Base-by-base conservation (phyloP, 345 rosid genomes). In the Iberis pinnata region DNA sequence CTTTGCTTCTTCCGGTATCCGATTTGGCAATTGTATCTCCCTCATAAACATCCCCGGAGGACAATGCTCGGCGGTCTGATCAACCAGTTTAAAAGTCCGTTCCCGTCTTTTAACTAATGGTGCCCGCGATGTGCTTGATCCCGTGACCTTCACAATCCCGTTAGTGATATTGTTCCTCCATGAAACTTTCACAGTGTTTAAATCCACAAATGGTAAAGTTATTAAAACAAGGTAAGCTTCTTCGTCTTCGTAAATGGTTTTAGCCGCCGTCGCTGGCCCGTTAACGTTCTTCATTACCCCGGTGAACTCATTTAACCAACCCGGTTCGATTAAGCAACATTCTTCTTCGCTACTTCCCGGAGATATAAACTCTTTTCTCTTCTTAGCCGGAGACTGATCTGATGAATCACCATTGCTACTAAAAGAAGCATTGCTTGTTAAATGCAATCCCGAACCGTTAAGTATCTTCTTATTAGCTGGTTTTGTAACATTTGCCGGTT, bases 1-100 rank as follows among this genome's bases (percentile, higher is more conserved):
- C 40, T 80, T 80, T 12, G 98, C 98, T 59, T 88, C 95, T 70
- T 88, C 98, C 1, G 98, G 95, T 14, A 92, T 88, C 50, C 93
- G 80, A 51, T 76, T 83, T 6, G 88, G 86, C 17, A 92, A 71
- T 4, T 86, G 86, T 49, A 92, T 83, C 64, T 85, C 97, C 68
- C 98, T 75, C 72, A 92, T 76, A 44, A 92, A 92, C 42, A 88
- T 97, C 57, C 98, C 98, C 1, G 93, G 94, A 68, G 95, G 96
- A 63, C 98, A 92, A 69, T 88, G 98, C 76, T 92, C 98, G 2
- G 90, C 74, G 12, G 76, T 63, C 49, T 88, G 84, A 77, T 85
- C 98, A 12, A 95, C 76, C 19, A 92, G 82, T 72, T 85, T 92
- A 73, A 92, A 88, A 5, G 97, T 88, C 65, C 95, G 71, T 26